These are phyloP conservation scores for Chamaenerion angustifolium DNA, from an alignment of 345 rosid species.

Conservation along the genomic window DNA sequence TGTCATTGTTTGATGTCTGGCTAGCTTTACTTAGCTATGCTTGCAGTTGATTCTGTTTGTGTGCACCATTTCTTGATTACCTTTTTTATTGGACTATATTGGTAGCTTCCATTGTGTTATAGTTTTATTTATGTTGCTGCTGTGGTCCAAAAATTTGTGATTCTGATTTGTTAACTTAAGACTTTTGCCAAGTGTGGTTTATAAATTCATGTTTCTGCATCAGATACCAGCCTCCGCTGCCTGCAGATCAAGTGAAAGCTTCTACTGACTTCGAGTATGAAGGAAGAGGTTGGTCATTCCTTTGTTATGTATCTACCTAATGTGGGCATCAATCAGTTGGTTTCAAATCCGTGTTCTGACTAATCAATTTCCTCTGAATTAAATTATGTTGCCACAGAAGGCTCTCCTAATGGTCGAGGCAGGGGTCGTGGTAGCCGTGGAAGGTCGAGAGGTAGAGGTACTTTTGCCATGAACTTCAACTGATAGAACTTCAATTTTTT, in stretches of 20 bases:
- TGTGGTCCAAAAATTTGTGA: neutral
- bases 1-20: too few species aligned
- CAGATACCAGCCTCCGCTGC: constrained; percentile 72
- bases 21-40: too few species aligned
- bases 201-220: constrained; percentile 5
- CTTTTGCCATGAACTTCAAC: neutral
- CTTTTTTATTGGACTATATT: too few species aligned
- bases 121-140: too few species aligned
- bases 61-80: too few species aligned
- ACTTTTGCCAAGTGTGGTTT: neutral
- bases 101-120: neutral
- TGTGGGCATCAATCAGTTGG: neutral
- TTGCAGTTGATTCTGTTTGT: too few species aligned
- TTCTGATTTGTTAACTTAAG: neutral
- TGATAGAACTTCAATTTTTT: neutral
- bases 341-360: neutral
- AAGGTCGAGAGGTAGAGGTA: constrained; percentile 18
- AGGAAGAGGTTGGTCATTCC: constrained; percentile 31
- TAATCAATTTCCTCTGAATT: neutral
- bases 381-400: constrained; percentile 26
- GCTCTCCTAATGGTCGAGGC: constrained; percentile 56
- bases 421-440: constrained; percentile 68
- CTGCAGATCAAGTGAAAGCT: constrained; percentile 50
- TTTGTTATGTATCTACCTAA: neutral
- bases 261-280: constrained; percentile 38